Base-by-base conservation (phyloP, 2,329 filamentous ascomycete species). In the Botrytis pseudocinerea region DNA sequence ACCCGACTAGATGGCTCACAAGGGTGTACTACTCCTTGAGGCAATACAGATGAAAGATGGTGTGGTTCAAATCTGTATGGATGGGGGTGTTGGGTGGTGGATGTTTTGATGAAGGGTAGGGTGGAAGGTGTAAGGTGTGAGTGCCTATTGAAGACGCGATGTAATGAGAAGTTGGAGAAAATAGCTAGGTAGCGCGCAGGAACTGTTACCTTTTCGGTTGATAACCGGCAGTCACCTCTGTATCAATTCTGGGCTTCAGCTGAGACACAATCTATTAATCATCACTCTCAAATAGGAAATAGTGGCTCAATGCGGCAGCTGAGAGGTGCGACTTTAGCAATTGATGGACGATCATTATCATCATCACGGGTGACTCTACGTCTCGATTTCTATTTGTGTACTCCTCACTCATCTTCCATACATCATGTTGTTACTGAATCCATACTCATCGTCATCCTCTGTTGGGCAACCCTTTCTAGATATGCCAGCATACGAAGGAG, bases 1-100 rank as follows among this genome's bases (percentile, higher is more conserved):
- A 71, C 62, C 70, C 70, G 61, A 66, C 70, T 65, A 71, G 51
- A 35, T 71, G 70, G 70, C 70, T 71, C 60, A 71, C 70, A 71
- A 71, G 70, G 70, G 54, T 66, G 32, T 18, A 22, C 28, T 66
- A 40, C 70, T 72, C 62, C 40, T 68, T 60, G 18, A 28, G 32
- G 70, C 68, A 68, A 64, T 60, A 72, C 70, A 42, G 35, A 42
- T 57, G 42, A 51, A n/a, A 44, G 38, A 48, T 72, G 62, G 70
- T 48, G 40, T 54, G 63, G 46, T 51, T 68, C 44, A 38, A 71
- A 71, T 54, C 60, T 71, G 60, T 44, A 62, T 70, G 68, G 40
- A 51, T 48, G 42, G 40, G 12, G 51, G n/a, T 28, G 48, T 28
- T 54, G 51, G 59, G 28, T 46, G 69, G 42, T 71, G 32, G 35